A percentile compares a stretch with the other conserved stretches of the same genome.
Conservation (phyloP, 208 protist genomes). For the Leishmania turanica region DNA sequence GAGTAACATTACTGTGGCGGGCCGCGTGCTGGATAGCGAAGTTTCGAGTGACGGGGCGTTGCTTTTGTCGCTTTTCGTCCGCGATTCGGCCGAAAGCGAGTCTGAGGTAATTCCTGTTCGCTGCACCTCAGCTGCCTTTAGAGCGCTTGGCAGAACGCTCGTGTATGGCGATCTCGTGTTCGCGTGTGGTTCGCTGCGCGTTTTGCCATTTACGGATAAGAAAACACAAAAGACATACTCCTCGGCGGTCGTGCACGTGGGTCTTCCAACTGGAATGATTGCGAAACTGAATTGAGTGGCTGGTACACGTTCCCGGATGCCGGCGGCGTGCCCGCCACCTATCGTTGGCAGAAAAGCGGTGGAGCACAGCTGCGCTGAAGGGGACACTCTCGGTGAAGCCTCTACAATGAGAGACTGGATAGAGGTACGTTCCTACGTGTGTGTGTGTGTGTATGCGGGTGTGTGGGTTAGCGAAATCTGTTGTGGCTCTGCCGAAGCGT, state of each 20-base stretch:
- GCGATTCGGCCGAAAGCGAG: conserved; percentile 25
- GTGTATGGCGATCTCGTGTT: conserved; percentile 54
- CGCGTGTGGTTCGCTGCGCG: conserved; percentile 63
- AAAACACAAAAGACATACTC: conserved; percentile 53
- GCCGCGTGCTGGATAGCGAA: conserved; percentile 49
- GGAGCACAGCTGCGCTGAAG: not conserved
- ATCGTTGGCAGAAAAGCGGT: not conserved
- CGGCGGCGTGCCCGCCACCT: not conserved
- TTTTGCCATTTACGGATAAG: conserved; percentile 58
- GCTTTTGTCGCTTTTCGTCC: conserved; percentile 64
- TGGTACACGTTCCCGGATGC: not conserved
- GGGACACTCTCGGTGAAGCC: not conserved
- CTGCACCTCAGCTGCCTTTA: conserved; percentile 37
- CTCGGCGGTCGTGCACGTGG: conserved; percentile 67
- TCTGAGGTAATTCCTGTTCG: conserved; percentile 61
- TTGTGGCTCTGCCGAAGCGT: not conserved
- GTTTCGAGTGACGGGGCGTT: conserved; percentile 22
- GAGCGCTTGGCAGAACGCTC: conserved; percentile 19
- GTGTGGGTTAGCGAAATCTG: not conserved
- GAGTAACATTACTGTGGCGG: conserved; percentile 73
- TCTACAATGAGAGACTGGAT: not conserved
- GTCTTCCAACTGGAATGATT: conserved; percentile 24
- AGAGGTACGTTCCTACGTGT: not conserved
- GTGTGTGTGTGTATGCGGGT: not conserved
- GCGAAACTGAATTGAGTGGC: conserved; percentile 12